Percentiles rank a stretch among this genome's conserved stretches.
These are phyloP conservation scores for Agastache rugosa DNA, from an alignment of 257 asterid genomes.

Conservation along the genomic window DNA sequence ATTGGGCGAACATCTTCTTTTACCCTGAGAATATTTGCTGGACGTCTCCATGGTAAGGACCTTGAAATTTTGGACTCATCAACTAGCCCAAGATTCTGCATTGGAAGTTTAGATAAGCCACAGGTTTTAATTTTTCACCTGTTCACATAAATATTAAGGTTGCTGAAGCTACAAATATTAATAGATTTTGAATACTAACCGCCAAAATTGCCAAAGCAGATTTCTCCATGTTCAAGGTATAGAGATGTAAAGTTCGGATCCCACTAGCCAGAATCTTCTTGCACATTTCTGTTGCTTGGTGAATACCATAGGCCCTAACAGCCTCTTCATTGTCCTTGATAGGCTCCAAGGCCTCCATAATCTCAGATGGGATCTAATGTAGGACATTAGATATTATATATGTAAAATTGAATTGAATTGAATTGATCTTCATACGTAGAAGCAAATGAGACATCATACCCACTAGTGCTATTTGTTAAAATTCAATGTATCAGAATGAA, in stretches of 20 bases:
- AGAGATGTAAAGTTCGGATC: constrained; percentile 84
- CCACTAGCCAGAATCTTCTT: constrained; percentile 95
- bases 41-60: constrained; percentile 97
- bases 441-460: constrained; percentile 21
- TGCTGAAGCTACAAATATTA: constrained; percentile 28
- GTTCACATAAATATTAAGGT: constrained; percentile 17
- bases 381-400: constrained; percentile 19
- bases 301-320: constrained; percentile 93
- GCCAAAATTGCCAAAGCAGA: constrained; percentile 91
- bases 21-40: constrained; percentile 75
- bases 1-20: constrained; percentile 97
- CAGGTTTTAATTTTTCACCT: constrained; percentile 28
- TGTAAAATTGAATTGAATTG: neutral
- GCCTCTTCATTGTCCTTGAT: constrained; percentile 99
- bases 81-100: constrained; percentile 91
- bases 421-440: constrained; percentile 15
- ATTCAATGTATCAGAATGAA: constrained; percentile 7
- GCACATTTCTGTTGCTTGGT: constrained; percentile 99
- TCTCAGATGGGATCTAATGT: constrained; percentile 79
- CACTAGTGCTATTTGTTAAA: constrained; percentile 12
- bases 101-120: constrained; percentile 35
- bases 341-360: constrained; percentile 93
- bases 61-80: constrained; percentile 90
- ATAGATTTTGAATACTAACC: constrained; percentile 57
- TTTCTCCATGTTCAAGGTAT: constrained; percentile 96